A percentile compares a stretch with the other conserved stretches of the same genome.
Evolutionary conservation across 2,329 filamentous ascomycete genomes (phyloP).

Genomic region (Dactylellina drechsleri): DNA sequence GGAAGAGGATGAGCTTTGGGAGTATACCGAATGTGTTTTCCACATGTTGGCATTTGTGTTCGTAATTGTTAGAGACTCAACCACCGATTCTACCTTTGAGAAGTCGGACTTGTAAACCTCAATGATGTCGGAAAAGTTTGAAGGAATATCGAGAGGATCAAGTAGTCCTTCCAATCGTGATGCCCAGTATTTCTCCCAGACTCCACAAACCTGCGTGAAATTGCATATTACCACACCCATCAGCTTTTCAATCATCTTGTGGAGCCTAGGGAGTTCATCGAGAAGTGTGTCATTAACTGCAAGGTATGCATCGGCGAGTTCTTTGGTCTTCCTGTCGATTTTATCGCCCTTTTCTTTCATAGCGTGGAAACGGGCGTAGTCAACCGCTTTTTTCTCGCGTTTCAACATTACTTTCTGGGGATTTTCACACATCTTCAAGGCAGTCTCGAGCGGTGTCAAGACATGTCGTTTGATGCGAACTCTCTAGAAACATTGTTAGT

Average conservation of each 20-base stretch:
- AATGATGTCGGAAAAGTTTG: conserved; percentile 77
- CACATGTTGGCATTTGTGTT: conserved; percentile 50
- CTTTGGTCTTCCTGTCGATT: conserved; percentile 82
- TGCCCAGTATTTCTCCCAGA: conserved; percentile 85
- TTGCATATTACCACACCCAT: conserved; percentile 84
- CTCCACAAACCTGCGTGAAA: conserved; percentile 83
- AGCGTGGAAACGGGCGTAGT: conserved; percentile 84
- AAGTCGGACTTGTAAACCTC: conserved; percentile 82
- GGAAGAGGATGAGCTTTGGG: conserved; percentile 58
- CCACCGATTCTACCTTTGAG: conserved; percentile 71
- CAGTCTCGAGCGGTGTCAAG: conserved; percentile 81
- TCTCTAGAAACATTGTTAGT: conserved; percentile 8
- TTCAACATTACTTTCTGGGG: conserved; percentile 93
- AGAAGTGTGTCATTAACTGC: conserved; percentile 93
- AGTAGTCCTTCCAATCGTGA: conserved; percentile 82
- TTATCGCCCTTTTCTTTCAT: conserved; percentile 80
- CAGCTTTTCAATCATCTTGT: conserved; percentile 80
- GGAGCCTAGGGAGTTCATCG: conserved; percentile 87
- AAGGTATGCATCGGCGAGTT: conserved; percentile 87
- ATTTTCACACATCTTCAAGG: conserved; percentile 82
- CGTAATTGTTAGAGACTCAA: conserved; percentile 50
- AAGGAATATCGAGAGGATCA: conserved; percentile 71
- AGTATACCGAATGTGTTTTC: conserved; percentile 60
- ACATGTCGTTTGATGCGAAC: conserved; percentile 79
- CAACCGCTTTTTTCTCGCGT: conserved; percentile 87